These are phyloP conservation scores for Metschnikowia dekortorum DNA, from an alignment of 805 yeast species.

Conservation along the genomic window DNA sequence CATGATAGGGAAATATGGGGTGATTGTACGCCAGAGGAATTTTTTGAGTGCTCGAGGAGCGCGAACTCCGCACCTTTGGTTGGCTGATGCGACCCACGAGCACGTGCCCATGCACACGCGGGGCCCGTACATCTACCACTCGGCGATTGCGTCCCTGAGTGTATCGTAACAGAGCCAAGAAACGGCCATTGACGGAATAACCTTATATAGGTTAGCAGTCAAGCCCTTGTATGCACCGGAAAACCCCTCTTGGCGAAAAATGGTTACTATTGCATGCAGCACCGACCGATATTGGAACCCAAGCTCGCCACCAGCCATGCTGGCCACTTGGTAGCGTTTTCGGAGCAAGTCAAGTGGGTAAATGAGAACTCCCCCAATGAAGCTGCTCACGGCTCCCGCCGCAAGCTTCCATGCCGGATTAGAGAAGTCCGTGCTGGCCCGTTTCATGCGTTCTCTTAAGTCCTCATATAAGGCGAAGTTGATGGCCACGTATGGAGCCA, in stretches of 20 bases:
- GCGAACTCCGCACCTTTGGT: conserved; percentile 14
- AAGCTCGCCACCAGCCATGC: conserved; percentile 70
- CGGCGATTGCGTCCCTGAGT: conserved; percentile 43
- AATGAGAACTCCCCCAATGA: conserved; percentile 82
- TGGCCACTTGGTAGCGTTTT: conserved; percentile 85
- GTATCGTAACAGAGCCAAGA: conserved; percentile 87
- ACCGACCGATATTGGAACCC: conserved; percentile 83
- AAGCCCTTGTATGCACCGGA: conserved; percentile 70
- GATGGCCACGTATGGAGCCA: conserved; percentile 93
- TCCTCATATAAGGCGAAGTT: conserved; percentile 89
- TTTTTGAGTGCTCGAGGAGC: conserved; percentile 8
- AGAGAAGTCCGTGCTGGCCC: conserved; percentile 30
- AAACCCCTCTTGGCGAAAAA: conserved; percentile 69
- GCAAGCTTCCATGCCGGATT: conserved; percentile 54
- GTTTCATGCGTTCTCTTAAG: conserved; percentile 53
- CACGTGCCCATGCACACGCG: background rate
- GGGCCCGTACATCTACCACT: conserved; percentile 22
- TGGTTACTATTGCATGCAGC: conserved; percentile 64
- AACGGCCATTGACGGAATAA: conserved; percentile 93
- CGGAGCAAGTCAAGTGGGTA: conserved; percentile 90
- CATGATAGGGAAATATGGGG: conserved; percentile 20
- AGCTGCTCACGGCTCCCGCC: conserved; percentile 85
- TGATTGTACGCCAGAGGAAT: background rate
- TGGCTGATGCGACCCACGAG: conserved; percentile 10
- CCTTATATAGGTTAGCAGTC: conserved; percentile 79